Evolutionary conservation across 805 yeast genomes (phyloP).

Genomic region (Diddensiella santjacobensis): DNA sequence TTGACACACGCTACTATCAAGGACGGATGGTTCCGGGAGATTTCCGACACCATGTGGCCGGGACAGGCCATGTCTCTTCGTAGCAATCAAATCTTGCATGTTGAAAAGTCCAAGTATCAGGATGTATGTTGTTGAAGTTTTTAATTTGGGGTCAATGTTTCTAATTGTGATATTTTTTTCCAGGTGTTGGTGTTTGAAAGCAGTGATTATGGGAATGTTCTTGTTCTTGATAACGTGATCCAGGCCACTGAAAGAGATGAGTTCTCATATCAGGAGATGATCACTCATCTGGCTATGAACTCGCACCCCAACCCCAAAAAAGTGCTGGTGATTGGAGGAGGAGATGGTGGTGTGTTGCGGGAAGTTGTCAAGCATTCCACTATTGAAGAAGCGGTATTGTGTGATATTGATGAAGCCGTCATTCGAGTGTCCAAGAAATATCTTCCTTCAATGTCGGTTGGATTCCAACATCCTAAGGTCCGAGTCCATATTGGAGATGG

Average conservation of each 20-base stretch:
- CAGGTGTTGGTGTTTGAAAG: slow-evolving; percentile 63
- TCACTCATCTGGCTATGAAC: slow-evolving; percentile 76
- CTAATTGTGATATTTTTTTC: neutral
- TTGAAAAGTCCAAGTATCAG: slow-evolving; percentile 67
- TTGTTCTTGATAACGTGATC: slow-evolving; percentile 83
- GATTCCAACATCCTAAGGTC: slow-evolving; percentile 62
- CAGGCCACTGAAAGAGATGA: slow-evolving; percentile 93
- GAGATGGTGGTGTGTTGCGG: slow-evolving; percentile 92
- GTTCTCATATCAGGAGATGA: slow-evolving; percentile 91
- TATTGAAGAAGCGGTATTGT: slow-evolving; percentile 62
- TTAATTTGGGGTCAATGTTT: neutral
- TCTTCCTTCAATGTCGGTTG: slow-evolving; percentile 71
- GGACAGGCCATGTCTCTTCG: slow-evolving; percentile 79
- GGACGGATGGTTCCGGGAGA: slow-evolving; percentile 82
- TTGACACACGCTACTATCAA: slow-evolving; percentile 34
- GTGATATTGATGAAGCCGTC: slow-evolving; percentile 87
- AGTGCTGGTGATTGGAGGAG: slow-evolving; percentile 90
- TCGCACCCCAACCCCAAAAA: slow-evolving; percentile 69
- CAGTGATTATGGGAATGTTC: slow-evolving; percentile 75
- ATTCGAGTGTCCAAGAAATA: slow-evolving; percentile 66
- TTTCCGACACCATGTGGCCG: slow-evolving; percentile 67
- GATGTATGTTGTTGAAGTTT: slow-evolving; percentile 46
- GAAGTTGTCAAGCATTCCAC: slow-evolving; percentile 75
- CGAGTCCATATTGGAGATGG: slow-evolving; percentile 75
- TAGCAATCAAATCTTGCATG: slow-evolving; percentile 62